Base-by-base conservation (phyloP, 2,329 filamentous ascomycete species). In the Cladorrhinum sp. region DNA sequence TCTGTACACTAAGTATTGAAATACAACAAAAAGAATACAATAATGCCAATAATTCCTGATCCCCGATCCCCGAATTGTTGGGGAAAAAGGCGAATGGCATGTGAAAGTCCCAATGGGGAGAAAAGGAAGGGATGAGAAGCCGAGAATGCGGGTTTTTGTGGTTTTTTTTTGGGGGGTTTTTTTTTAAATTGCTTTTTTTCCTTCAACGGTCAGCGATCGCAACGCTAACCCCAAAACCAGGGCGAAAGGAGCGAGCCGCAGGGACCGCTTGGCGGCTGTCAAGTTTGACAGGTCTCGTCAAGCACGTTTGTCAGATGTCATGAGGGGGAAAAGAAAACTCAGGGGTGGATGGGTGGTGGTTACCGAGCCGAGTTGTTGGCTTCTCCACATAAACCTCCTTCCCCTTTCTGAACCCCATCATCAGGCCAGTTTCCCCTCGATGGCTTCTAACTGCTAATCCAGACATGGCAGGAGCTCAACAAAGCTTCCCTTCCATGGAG, bases 281-380 rank as follows among this genome's bases (percentile, higher is more conserved):
- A 57, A 48, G 42, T 42, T 57, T 57, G 54, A 57, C 54, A 57
- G 54, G 39, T 57, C 39, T 57, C 54, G 12, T 49, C 30, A 51
- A 51, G 46, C 49, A n/a, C 53, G 23, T n/a, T 24, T 57, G 54
- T 57, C 54, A 57, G 42, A 28, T 57, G 54, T 49, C 54, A 57
- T 9, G 42, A 21, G 6, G 42, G 42, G 18, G 42, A 28, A 28
- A 28, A 21, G n/a, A 16, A 21, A 2, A 7, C n/a, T 46, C 42
- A 46, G 42, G 42, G 42, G 42, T 28, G n/a, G n/a, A n/a, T n/a
- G n/a, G n/a, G n/a, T n/a, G n/a, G n/a, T 46, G 42, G 42, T 46
- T 46, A 46, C 36, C 36, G 36, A 42, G 36, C 36, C 36, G 16
- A n/a, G 36, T 42, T 12, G 36, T 42, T n/a, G 36, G 5, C 53